phyloP scores from a whole-genome alignment of 2,329 filamentous ascomycete species.

The Fusarium sp. region DNA sequence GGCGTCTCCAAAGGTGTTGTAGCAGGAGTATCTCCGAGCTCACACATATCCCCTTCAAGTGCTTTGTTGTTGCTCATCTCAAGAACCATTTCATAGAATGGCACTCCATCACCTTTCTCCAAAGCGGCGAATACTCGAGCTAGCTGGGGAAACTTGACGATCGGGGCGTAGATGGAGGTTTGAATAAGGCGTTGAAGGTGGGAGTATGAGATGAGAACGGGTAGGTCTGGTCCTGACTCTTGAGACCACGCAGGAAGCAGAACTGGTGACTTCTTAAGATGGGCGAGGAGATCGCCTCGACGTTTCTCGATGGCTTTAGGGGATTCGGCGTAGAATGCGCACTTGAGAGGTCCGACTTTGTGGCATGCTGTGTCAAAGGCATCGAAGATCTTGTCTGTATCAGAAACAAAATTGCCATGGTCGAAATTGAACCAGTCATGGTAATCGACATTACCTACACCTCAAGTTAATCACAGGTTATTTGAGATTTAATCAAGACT shows the following conservation, averaged over 20 bases:
- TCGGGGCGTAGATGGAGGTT: slow-evolving; percentile 58
- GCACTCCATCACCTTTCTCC: slow-evolving; percentile 57
- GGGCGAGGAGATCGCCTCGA: slow-evolving; percentile 54
- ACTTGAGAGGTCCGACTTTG: slow-evolving; percentile 61
- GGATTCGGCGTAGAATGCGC: slow-evolving; percentile 56
- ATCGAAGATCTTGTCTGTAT: slow-evolving; percentile 65
- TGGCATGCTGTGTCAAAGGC: slow-evolving; percentile 67
- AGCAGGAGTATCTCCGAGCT: slow-evolving; percentile 45
- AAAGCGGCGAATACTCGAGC: slow-evolving; percentile 58
- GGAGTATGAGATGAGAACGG: slow-evolving; percentile 63
- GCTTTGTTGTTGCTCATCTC: slow-evolving; percentile 8
- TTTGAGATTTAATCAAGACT: neutral
- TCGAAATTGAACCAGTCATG: slow-evolving; percentile 63
- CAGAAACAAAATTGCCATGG: slow-evolving; percentile 61
- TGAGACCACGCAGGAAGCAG: slow-evolving; percentile 51
- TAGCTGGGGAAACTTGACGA: slow-evolving; percentile 55
- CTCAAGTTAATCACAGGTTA: neutral
- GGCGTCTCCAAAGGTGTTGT: slow-evolving; percentile 44
- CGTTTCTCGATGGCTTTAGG: slow-evolving; percentile 55
- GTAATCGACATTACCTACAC: slow-evolving; percentile 62
- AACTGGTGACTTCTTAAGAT: slow-evolving; percentile 57
- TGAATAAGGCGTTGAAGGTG: slow-evolving; percentile 58
- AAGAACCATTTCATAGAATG: slow-evolving; percentile 55
- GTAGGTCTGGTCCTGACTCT: slow-evolving; percentile 53
- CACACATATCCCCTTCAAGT: slow-evolving; percentile 35